phyloP scores from a whole-genome alignment of 352 stramenopile genomes.

The Phytophthora cryptogea region DNA sequence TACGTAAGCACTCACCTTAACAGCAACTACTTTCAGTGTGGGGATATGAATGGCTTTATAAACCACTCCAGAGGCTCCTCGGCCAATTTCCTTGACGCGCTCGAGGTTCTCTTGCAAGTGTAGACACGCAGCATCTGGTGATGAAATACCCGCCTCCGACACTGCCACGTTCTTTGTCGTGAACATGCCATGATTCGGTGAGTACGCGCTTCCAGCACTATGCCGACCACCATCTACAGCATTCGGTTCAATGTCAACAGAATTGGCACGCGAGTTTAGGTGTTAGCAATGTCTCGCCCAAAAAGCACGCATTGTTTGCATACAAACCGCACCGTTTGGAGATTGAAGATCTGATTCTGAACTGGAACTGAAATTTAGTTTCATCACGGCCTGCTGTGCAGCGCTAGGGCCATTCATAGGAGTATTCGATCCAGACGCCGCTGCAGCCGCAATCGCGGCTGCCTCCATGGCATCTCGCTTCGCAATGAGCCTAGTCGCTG shows the following conservation, averaged over 20 bases:
- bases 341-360: conserved; percentile 72
- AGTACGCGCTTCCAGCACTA: conserved; percentile 83
- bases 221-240: conserved; percentile 52
- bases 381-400: conserved; percentile 74
- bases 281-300: background rate
- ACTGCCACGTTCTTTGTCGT: conserved; percentile 83
- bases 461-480: conserved; percentile 76
- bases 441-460: conserved; percentile 41
- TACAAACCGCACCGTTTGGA: conserved; percentile 50
- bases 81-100: conserved; percentile 75
- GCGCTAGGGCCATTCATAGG: conserved; percentile 42
- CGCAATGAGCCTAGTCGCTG: conserved; percentile 72
- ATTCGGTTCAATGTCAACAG: conserved; percentile 5
- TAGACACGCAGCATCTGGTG: conserved; percentile 70
- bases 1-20: conserved; percentile 63
- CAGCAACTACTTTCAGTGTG: conserved; percentile 88
- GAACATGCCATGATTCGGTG: conserved; percentile 87
- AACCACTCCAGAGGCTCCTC: conserved; percentile 85
- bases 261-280: background rate
- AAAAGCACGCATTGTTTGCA: conserved; percentile 2
- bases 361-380: conserved; percentile 72
- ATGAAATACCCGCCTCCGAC: conserved; percentile 87
- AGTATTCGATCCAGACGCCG: conserved; percentile 18
- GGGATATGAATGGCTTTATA: conserved; percentile 92
- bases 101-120: conserved; percentile 88